phyloP scores from a whole-genome alignment of 2,329 filamentous ascomycete genomes.

The Phoma herbarum region DNA sequence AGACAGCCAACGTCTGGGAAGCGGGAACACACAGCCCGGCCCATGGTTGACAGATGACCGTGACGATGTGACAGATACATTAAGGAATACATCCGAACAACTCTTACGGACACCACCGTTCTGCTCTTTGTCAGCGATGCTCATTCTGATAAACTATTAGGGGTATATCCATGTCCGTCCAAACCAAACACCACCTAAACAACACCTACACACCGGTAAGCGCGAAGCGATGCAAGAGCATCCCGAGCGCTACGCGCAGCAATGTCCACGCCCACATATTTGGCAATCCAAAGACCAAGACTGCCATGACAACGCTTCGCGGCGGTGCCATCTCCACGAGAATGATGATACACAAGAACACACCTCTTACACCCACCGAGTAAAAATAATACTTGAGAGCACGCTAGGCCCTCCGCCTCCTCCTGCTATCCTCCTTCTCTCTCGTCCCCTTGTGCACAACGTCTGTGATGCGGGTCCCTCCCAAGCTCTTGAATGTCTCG shows the following conservation, averaged over 20 bases:
- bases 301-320: not conserved
- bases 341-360: not conserved
- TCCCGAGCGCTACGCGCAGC: not conserved
- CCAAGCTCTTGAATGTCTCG: constrained; percentile 76
- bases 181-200: constrained; percentile 1
- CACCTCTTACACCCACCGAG: not conserved
- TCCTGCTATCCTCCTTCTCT: not conserved
- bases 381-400: not conserved
- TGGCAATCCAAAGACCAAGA: not conserved
- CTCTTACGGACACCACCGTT: not conserved
- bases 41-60: not conserved
- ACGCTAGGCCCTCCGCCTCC: constrained; percentile 11
- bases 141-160: constrained; percentile 19
- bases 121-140: constrained; percentile 10
- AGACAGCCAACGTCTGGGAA: not conserved
- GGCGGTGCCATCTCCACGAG: not conserved
- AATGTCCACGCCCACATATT: not conserved
- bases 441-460: constrained; percentile 30
- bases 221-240: not conserved
- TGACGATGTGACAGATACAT: not conserved
- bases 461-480: constrained; percentile 69
- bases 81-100: not conserved
- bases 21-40: not conserved
- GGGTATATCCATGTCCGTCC: constrained; percentile 25
- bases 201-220: not conserved